Evolutionary conservation across 225 moss, liverwort and hornwort genomes (phyloP).

Genomic region (Physcomitrellopsis africana): DNA sequence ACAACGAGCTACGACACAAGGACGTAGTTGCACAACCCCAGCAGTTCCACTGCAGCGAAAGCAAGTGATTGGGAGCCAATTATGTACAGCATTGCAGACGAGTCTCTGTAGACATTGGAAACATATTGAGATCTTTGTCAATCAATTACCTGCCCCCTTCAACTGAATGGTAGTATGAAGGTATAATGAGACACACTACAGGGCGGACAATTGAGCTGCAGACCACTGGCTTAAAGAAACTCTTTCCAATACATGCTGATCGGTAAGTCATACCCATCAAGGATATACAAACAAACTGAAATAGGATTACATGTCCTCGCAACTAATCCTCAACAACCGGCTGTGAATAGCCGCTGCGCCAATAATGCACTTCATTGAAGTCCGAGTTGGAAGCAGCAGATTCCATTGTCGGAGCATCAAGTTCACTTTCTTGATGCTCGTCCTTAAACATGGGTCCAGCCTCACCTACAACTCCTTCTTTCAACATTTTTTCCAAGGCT

Average conservation of each 20-base stretch:
- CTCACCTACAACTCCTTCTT: conserved; percentile 95
- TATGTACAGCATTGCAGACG: conserved; percentile 45
- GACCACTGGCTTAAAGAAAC: conserved; percentile 25
- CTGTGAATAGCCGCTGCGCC: conserved; percentile 88
- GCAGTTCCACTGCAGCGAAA: conserved; percentile 19
- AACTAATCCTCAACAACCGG: conserved; percentile 68
- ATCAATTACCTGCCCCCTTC: conserved; percentile 45
- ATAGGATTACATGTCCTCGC: conserved; percentile 37
- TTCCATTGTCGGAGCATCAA: conserved; percentile 48
- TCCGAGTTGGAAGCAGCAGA: conserved; percentile 53
- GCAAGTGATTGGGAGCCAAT: conserved; percentile 27
- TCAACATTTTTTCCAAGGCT: conserved; percentile 95
- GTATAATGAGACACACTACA: conserved; percentile 45
- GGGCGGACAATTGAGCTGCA: conserved; percentile 43
- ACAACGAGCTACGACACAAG: too few relatives aligned
- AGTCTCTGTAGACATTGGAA: conserved; percentile 34
- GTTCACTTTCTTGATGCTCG: conserved; percentile 37
- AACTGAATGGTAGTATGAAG: conserved; percentile 49
- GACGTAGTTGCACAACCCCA: neutral
- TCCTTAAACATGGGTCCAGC: conserved; percentile 73
- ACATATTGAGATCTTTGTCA: conserved; percentile 34
- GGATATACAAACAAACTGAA: conserved; percentile 60
- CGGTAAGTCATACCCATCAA: conserved; percentile 31
- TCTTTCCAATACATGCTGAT: conserved; percentile 44
- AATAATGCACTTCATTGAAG: conserved; percentile 90